Evolutionary conservation across 768 basidiomycete genomes (phyloP).

Genomic region (Trametes maxima): DNA sequence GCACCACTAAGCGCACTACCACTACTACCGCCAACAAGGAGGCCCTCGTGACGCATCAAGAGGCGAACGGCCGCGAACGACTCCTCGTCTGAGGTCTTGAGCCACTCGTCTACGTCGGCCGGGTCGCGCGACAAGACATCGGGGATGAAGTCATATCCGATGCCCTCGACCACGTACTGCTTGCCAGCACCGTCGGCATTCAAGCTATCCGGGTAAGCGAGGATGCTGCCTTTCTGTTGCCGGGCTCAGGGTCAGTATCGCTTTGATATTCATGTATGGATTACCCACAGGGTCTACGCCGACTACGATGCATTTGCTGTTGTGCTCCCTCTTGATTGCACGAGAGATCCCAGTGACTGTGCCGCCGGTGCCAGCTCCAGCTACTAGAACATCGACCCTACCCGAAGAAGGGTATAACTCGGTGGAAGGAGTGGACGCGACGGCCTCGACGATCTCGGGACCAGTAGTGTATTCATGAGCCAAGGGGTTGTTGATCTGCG

Average conservation of each 20-base stretch:
- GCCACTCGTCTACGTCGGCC: slow-evolving; percentile 70
- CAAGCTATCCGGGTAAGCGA: slow-evolving; percentile 70
- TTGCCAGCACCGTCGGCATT: slow-evolving; percentile 54
- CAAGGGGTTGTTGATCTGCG: slow-evolving; percentile 77
- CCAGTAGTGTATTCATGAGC: slow-evolving; percentile 92
- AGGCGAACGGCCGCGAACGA: slow-evolving; percentile 74
- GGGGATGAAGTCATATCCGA: slow-evolving; percentile 93
- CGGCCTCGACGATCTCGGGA: slow-evolving; percentile 86
- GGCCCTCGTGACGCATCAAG: slow-evolving; percentile 83
- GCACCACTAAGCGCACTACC: slow-evolving; percentile 84
- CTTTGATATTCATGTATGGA: neutral
- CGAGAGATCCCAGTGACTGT: slow-evolving; percentile 88
- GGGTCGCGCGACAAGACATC: slow-evolving; percentile 74
- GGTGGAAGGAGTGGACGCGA: slow-evolving; percentile 66
- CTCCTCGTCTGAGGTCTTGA: slow-evolving; percentile 83
- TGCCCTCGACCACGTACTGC: slow-evolving; percentile 89
- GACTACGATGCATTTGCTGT: slow-evolving; percentile 72
- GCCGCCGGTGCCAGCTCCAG: slow-evolving; percentile 93
- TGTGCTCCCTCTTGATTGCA: slow-evolving; percentile 78
- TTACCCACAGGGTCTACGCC: slow-evolving; percentile 84
- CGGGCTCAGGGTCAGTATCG: slow-evolving; percentile 6
- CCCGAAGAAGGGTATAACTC: slow-evolving; percentile 59
- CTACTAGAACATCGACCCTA: slow-evolving; percentile 81
- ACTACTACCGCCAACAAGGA: slow-evolving; percentile 92
- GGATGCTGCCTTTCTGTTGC: slow-evolving; percentile 81